phyloP scores from a whole-genome alignment of 345 rosid species.

The Populus ilicifolia region DNA sequence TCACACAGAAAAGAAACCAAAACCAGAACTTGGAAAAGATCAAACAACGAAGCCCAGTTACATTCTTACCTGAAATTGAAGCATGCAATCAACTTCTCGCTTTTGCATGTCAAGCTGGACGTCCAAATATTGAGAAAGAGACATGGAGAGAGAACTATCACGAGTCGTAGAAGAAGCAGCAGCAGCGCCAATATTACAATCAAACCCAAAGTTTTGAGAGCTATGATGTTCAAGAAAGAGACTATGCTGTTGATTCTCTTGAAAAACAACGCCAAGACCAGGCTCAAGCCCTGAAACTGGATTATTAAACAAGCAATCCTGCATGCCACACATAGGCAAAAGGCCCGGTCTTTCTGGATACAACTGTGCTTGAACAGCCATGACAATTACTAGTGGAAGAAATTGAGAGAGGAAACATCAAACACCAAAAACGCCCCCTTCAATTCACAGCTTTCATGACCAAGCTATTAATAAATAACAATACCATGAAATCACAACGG shows the following conservation, averaged over 20 bases:
- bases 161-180: constrained; percentile 17
- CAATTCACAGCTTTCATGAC: constrained; percentile 18
- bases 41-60: not conserved
- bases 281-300: constrained; percentile 18
- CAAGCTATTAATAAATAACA: not conserved
- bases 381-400: constrained; percentile 9
- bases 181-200: not conserved
- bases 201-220: constrained; percentile 1
- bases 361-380: constrained; percentile 42
- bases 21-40: not conserved
- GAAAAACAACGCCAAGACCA: constrained; percentile 16
- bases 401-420: not conserved
- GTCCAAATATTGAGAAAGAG: constrained; percentile 21
- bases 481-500: not conserved
- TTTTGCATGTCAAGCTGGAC: constrained; percentile 38
- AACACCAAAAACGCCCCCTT: constrained; percentile 13
- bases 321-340: constrained; percentile 26
- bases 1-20: not conserved
- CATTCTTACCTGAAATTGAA: constrained; percentile 30
- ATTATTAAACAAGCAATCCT: constrained; percentile 26
- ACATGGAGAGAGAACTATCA: constrained; percentile 17
- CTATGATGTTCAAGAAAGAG: constrained; percentile 3
- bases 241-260: constrained; percentile 15
- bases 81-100: constrained; percentile 35
- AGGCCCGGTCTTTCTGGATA: constrained; percentile 26